Conservation (phyloP, 495 filamentous ascomycete genomes). For the Parathielavia hyrcaniae region DNA sequence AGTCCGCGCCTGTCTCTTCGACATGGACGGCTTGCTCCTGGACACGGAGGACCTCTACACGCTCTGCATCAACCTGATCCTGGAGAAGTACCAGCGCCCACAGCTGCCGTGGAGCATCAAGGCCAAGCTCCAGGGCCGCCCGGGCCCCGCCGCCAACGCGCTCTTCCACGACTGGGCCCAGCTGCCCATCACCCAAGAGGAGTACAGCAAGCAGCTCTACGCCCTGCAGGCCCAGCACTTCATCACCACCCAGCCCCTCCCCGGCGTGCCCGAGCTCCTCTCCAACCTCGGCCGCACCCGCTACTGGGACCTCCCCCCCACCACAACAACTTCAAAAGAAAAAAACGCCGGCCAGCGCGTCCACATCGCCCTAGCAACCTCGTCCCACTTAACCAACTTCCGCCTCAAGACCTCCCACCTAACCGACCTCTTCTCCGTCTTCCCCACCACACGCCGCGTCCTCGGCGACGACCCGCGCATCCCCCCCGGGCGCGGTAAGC, state of each 20-base stretch:
- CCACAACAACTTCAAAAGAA: too few species aligned
- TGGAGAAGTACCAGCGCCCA: conserved; percentile 64
- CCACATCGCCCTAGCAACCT: conserved; percentile 83
- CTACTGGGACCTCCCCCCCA: conserved; percentile 41
- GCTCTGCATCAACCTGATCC: conserved; percentile 69
- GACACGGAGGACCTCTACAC: conserved; percentile 94
- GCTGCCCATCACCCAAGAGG: conserved; percentile 63
- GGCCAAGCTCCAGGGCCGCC: conserved; percentile 90
- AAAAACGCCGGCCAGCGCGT: too few species aligned
- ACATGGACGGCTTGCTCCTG: conserved; percentile 96
- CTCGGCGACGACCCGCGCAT: conserved; percentile 85
- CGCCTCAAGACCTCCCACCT: conserved; percentile 73
- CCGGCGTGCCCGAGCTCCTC: conserved; percentile 69
- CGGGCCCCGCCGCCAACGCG: conserved; percentile 55
- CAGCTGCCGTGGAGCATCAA: conserved; percentile 87
- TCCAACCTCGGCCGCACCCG: conserved; percentile 43
- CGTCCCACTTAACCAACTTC: conserved; percentile 64
- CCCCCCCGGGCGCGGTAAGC: conserved; percentile 75
- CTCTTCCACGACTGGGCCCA: conserved; percentile 69
- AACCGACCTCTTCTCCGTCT: conserved; percentile 62
- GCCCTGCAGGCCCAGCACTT: conserved; percentile 65
- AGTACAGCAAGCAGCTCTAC: conserved; percentile 54
- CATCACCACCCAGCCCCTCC: conserved; percentile 64
- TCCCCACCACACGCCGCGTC: conserved; percentile 61
- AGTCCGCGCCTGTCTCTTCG: conserved; percentile 90